Base-by-base conservation (phyloP, 352 stramenopile species). In the Globisporangium irregulare region DNA sequence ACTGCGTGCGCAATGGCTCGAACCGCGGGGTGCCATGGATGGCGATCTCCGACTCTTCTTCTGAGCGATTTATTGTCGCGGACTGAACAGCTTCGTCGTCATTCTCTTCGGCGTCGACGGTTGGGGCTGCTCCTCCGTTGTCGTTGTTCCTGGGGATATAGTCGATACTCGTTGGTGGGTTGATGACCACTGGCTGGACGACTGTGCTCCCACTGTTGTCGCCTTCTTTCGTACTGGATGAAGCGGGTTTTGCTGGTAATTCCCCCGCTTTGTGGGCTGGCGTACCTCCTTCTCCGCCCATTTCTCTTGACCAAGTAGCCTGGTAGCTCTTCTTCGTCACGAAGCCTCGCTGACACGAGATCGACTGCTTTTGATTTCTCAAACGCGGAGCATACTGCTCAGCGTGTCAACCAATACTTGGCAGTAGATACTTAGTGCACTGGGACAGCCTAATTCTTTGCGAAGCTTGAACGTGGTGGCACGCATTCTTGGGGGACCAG, bases 1-100 rank as follows among this genome's bases (percentile, higher is more conserved):
- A 93, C 27, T 84, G 74, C 12, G 70, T 75, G 6, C 79, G 76
- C 51, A 92, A 67, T 3, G 79, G 82, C 50, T 89, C 76, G 46
- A 89, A 92, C 14, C 76, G 66, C 7, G 70, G 69, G 14, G n/a
- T 38, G 0, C 63, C 63, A 18, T 29, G 46, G n/a, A 12, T 41
- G 25, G n/a, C 27, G 53, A 27, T 25, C 32, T 38, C 29, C 1
- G 50, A 25, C 1, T 67, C 61, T 8, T 36, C 38, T 48, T 43
- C 48, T 3, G 29, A 56, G n/a, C 4, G 43, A 4, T 20, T 36
- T 12, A 43, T 15, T 50, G 32, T 14, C n/a, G 50, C 4, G 10
- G 32, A 32, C 1, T 15, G 36, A 20, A 5, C 38, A 46, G n/a
- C n/a, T 62, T n/a, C 29, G 5, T 62, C 32, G 56, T 62, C 20